Conservation (phyloP, 2,329 filamentous ascomycete genomes). For the Mycogone perniciosa region DNA sequence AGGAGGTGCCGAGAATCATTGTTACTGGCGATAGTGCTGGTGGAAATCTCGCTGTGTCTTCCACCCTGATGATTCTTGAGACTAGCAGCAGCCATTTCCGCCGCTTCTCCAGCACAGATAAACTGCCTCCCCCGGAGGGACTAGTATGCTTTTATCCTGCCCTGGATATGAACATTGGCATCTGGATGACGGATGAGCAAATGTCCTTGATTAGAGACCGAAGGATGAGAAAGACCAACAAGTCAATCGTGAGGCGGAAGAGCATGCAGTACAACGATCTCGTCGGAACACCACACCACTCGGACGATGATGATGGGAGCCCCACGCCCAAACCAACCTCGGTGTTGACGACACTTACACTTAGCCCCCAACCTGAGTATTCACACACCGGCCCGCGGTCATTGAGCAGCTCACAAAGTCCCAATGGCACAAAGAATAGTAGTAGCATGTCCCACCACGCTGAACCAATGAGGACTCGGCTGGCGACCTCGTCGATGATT, state of each 20-base stretch:
- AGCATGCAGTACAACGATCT: constrained; percentile 81
- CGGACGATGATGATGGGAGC: constrained; percentile 62
- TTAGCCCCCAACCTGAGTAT: constrained; percentile 37
- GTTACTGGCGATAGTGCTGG: constrained; percentile 45
- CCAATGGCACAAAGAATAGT: constrained; percentile 14
- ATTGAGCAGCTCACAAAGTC: constrained; percentile 19
- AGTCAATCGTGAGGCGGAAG: constrained; percentile 72
- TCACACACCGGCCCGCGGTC: constrained; percentile 40
- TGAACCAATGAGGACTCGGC: constrained; percentile 66
- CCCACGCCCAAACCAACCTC: constrained; percentile 28
- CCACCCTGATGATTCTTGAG: constrained; percentile 85
- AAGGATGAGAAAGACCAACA: constrained; percentile 69
- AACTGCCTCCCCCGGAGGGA: constrained; percentile 70
- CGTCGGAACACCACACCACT: constrained; percentile 75
- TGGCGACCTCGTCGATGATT: constrained; percentile 94
- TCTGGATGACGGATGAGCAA: constrained; percentile 98
- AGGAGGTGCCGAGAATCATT: constrained; percentile 34
- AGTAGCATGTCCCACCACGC: constrained; percentile 44
- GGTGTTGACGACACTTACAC: constrained; percentile 24
- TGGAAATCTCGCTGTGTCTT: constrained; percentile 52
- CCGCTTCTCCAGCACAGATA: constrained; percentile 32
- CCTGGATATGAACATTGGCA: constrained; percentile 94
- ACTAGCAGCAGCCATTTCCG: constrained; percentile 44
- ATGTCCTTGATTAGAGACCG: constrained; percentile 90
- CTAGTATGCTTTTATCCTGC: constrained; percentile 83